These are phyloP conservation scores for Podospora appendiculata DNA, from an alignment of 495 filamentous ascomycete species.

Conservation along the genomic window DNA sequence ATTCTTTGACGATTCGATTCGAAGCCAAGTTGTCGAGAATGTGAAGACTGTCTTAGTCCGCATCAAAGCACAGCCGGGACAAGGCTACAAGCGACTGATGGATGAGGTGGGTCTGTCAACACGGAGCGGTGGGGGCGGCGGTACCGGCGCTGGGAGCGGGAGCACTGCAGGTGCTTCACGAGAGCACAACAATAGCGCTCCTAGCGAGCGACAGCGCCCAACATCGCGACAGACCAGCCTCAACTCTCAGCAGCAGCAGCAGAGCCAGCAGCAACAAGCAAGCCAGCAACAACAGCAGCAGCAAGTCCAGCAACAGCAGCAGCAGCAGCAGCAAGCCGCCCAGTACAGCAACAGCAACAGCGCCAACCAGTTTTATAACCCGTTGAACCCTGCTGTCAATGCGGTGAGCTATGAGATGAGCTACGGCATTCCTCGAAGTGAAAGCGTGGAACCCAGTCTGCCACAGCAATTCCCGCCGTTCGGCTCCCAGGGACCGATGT, in stretches of 20 bases:
- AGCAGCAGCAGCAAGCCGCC: conserved; percentile 23
- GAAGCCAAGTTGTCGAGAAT: conserved; percentile 79
- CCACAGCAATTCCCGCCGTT: conserved; percentile 45
- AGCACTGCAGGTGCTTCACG: conserved; percentile 27
- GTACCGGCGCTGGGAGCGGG: conserved; percentile 1
- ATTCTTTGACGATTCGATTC: conserved; percentile 91
- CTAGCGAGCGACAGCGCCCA: conserved; percentile 37
- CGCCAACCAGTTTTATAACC: conserved; percentile 36
- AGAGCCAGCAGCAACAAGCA: conserved; percentile 13
- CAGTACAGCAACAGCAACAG: conserved; percentile 13
- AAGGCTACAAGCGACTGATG: conserved; percentile 98
- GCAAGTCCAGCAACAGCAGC: conserved; percentile 12
- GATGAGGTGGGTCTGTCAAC: conserved; percentile 86
- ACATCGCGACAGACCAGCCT: conserved; percentile 44
- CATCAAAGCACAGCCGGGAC: conserved; percentile 85
- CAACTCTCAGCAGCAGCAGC: conserved; percentile 26
- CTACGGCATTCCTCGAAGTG: conserved; percentile 45
- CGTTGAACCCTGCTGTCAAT: conserved; percentile 22
- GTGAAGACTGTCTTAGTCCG: conserved; percentile 82
- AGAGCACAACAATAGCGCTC: conserved; percentile 40
- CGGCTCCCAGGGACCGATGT: conserved; percentile 43
- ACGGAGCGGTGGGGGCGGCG: conserved; percentile 25
- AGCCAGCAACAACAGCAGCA: conserved; percentile 22
- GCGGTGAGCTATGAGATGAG: conserved; percentile 37
- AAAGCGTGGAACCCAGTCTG: conserved; percentile 48